Evolutionary conservation across 148 eudicot genomes (phyloP).

Genomic region (Rheum nobile): DNA sequence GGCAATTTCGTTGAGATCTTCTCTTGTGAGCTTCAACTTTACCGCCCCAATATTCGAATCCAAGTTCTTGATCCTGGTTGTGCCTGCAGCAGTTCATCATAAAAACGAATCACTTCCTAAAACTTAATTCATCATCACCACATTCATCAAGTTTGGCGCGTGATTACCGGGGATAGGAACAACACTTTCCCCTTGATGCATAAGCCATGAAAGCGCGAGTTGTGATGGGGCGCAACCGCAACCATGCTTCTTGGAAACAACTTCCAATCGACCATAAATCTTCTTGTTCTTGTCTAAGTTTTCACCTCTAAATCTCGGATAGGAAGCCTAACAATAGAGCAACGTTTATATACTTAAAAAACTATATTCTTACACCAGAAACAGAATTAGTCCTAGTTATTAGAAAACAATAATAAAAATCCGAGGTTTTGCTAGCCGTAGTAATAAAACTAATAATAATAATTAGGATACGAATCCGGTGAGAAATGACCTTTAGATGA

Average conservation of each 20-base stretch:
- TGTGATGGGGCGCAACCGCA: slow-evolving; percentile 61
- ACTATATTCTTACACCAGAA: no score
- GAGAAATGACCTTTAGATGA: no score
- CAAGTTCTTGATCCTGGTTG: slow-evolving; percentile 27
- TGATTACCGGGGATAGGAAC: slow-evolving; percentile 69
- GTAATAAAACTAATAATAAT: no score
- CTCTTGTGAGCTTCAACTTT: slow-evolving; percentile 19
- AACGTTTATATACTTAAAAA: no score
- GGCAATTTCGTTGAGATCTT: slow-evolving; percentile 20
- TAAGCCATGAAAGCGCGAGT: slow-evolving; percentile 74
- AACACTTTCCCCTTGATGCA: slow-evolving; percentile 66
- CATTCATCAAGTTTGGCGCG: neutral
- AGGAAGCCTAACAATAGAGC: slow-evolving; percentile 20
- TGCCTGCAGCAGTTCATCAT: slow-evolving; percentile 15
- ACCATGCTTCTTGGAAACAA: slow-evolving; percentile 43
- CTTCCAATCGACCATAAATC: slow-evolving; percentile 35
- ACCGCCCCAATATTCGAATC: slow-evolving; percentile 21
- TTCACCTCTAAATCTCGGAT: slow-evolving; percentile 50
- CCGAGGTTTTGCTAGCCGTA: no score
- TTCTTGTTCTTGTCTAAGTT: slow-evolving; percentile 65
- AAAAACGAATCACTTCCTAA: neutral
- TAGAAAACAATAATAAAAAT: no score
- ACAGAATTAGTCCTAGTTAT: neutral
- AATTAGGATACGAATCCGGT: no score
- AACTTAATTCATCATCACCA: neutral